Base-by-base conservation (phyloP, 139 green algal genomes). In the Tetraselmis striata region DNA sequence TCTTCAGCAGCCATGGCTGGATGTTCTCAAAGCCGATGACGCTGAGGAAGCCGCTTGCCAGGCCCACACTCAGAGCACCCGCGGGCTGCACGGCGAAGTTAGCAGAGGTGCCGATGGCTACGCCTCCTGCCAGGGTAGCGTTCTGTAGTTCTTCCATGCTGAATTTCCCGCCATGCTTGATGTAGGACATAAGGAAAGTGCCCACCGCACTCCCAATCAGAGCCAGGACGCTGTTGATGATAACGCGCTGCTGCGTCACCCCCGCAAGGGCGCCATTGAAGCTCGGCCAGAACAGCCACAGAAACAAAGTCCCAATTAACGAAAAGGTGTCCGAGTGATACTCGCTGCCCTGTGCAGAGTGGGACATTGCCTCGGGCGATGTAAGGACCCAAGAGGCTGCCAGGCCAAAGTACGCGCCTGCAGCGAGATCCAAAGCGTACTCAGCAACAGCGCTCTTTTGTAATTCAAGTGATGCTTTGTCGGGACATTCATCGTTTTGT, bases 261-360 rank as follows among this genome's bases (percentile, higher is more conserved):
- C 2, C 45, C 45, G 90, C 90, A 22, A 94, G 83, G 0, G 90
- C 89, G 1, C 87, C 90, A 79, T 94, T 93, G 87, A 94, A 94
- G 74, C 76, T 86, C 2, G 1, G 88, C 90, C 91, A 91, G 82
- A 86, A 90, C 79, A 91, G 79, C 81, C 82, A 91, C 26, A 91
- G 82, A 82, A 91, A 91, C 24, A 91, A 24, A 2, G 87, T 91
- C 1, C 88, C 88, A 31, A 91, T 84, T 80, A 89, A 89, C 77
- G 82, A 82, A 59, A 86, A 84, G 2, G 86, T 27, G 77, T 90
- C 82, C 74, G 80, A 85, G 28, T 81, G 59, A 78, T 90, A 88
- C 75, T 31, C 79, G 45, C 31, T 30, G 23, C 31, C 32, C 77
- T 87, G 87, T 80, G 87, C 88, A n/a, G n/a, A n/a, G n/a, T n/a